These are phyloP conservation scores for Arctium minus DNA, from an alignment of 129 eudicot genomes.

Conservation along the genomic window DNA sequence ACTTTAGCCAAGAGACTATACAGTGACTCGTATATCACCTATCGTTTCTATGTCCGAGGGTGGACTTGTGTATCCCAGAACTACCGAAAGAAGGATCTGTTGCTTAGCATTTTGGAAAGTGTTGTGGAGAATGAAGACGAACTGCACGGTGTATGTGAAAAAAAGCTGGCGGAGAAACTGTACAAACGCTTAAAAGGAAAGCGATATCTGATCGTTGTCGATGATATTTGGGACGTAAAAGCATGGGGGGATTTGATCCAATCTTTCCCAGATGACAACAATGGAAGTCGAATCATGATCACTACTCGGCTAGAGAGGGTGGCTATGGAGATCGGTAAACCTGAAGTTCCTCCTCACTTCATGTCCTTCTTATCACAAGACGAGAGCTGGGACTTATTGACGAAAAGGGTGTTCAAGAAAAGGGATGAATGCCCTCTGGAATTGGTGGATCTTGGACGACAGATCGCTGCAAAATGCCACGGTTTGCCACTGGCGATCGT, in stretches of 20 bases:
- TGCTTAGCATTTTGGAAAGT: conserved; percentile 7
- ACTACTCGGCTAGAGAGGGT: conserved; percentile 15
- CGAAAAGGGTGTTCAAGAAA: not conserved
- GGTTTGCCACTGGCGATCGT: conserved; percentile 36
- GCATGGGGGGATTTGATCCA: conserved; percentile 22
- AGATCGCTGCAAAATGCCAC: conserved; percentile 20
- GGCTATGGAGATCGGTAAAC: not conserved
- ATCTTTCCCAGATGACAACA: conserved; percentile 21
- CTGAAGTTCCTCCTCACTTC: not conserved
- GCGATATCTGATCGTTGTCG: conserved; percentile 22
- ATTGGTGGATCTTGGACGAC: conserved; percentile 16
- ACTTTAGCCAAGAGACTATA: conserved; percentile 31
- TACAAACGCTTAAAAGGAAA: conserved; percentile 11
- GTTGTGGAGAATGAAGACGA: not conserved
- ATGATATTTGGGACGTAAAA: conserved; percentile 29
- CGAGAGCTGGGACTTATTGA: conserved; percentile 29
- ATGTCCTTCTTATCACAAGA: not conserved
- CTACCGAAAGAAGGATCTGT: conserved; percentile 4
- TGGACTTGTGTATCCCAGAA: conserved; percentile 30
- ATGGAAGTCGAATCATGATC: conserved; percentile 28
- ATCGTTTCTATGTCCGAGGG: conserved; percentile 15
- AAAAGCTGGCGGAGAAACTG: not conserved
- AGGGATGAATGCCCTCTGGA: conserved; percentile 1
- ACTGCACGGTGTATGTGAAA: not conserved
- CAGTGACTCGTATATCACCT: not conserved